Base-by-base conservation (phyloP, 495 filamentous ascomycete species). In the Aspergillus avenaceus region DNA sequence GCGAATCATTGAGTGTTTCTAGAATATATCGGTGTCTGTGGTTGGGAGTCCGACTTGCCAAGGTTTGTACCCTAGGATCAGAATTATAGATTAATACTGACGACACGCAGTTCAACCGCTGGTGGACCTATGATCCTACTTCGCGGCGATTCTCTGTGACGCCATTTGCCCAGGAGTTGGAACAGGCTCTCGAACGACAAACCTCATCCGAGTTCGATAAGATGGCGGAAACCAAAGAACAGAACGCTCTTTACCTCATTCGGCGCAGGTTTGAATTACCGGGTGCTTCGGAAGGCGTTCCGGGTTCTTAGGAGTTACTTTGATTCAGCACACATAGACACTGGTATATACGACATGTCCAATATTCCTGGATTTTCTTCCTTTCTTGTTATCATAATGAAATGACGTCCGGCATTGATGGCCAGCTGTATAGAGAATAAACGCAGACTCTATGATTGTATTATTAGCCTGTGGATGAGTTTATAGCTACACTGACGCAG, bases 1-100 rank as follows among this genome's bases (percentile, higher is more conserved):
- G 78, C 2, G 70, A 83, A 0, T 85, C 82, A 1, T 84, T 86
- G 70, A 72, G 70, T 9, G 73, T 81, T n/a, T 66, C 79, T 22
- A 71, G 92, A 18, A 82, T 78, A 50, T 82, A 88, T 43, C 73
- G 92, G n/a, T 83, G 89, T 36, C 63, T 93, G 1, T 92, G 86
- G 80, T 65, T 95, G 21, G 87, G 80, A 0, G 63, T 71, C 31
- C 69, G 72, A 21, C 76, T 91, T 48, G 79, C 86, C 54, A 71
- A 53, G 61, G 75, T 79, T 46, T 41, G 77, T 66, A n/a, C 24
- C 8, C 18, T 2, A 9, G n/a, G 6, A 25, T 19, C 8, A 34
- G 13, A 0, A 41, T 14, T 21, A 34, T 9, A 34, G 13, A 25
- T 25, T 8, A 14, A 43, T 54, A 42, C 55, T 59, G 34, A 61